Evolutionary conservation across 169 alveolate species (phyloP), one percentile per base, ranked within the genome.

Genomic region (Babesia sp.): DNA sequence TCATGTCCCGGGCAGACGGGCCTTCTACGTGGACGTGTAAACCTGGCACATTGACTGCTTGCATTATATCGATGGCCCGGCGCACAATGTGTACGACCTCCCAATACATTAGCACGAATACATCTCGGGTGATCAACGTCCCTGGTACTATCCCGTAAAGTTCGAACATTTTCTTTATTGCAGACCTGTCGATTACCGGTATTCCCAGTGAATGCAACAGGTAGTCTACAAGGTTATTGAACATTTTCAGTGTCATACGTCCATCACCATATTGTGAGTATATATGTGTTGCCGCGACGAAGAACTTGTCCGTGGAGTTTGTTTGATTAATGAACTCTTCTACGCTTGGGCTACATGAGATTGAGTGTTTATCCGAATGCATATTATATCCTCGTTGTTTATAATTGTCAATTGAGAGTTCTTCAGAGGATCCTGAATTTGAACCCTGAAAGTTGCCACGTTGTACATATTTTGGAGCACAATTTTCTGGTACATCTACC

Each of bases 21-120:
- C 18, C 36, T n/a, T 48, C 39, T 2, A 8, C 11, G 9, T 64
- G 74, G 31, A 12, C 50, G 22, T 45, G 59, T 24, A 64, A 2
- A 9, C 59, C 61, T 0, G 14, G 18, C 28, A 24, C 51, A 42
- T 64, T 64, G 9, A 64, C 45, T 26, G 55, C 28, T 46, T 64
- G 74, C 50, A 64, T n/a, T 26, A 64, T 61, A 8, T 79, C 87
- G 0, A 79, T 31, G 0, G 81, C 71, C 8, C 34, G 18, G 11
- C 71, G 5, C 1, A 79, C 24, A 7, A 56, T 18, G 34, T 79
- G 81, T 24, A 67, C 53, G 22, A 79, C 37, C 28, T 79, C 87
- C 87, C 87, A 79, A 36, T 79, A 79, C 77, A 66, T 29, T 34
- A 69, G 9, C 26, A 58, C 45, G 48, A 79, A 79, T 18, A 81